Evolutionary conservation across 305 asterid species (phyloP).

Genomic region (Striga hermonthica): DNA sequence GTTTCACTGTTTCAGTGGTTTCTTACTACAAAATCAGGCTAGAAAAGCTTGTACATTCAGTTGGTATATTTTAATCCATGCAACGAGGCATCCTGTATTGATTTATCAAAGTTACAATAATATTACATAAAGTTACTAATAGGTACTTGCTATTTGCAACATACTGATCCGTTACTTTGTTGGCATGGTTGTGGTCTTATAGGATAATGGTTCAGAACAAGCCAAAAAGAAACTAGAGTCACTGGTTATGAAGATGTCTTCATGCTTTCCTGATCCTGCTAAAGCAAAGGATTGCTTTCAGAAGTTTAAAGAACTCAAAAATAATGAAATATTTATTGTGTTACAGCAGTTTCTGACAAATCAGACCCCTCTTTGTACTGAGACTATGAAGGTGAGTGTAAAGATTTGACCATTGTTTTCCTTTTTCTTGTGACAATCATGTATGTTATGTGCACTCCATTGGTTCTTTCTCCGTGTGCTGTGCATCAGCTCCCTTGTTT

Average conservation of each 20-base stretch:
- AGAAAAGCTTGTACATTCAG: neutral
- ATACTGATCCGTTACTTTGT: constrained; percentile 18
- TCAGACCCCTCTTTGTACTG: constrained; percentile 40
- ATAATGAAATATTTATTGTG: constrained; percentile 37
- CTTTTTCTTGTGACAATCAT: constrained; percentile 18
- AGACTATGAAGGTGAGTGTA: constrained; percentile 42
- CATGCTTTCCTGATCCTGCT: constrained; percentile 63
- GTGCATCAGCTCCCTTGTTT: neutral
- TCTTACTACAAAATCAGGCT: constrained; percentile 18
- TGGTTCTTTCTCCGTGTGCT: constrained; percentile 1
- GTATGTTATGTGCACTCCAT: constrained; percentile 16
- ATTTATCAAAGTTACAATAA: neutral
- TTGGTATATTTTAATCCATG: constrained; percentile 15
- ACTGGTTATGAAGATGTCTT: constrained; percentile 58
- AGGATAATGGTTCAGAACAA: constrained; percentile 49
- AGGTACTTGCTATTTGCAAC: constrained; percentile 21
- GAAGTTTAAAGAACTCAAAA: constrained; percentile 47
- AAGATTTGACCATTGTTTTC: constrained; percentile 19
- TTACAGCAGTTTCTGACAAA: constrained; percentile 47
- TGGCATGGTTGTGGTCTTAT: constrained; percentile 33
- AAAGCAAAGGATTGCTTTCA: constrained; percentile 66
- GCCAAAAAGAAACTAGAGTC: constrained; percentile 47
- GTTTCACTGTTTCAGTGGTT: constrained; percentile 3
- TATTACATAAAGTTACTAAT: constrained; percentile 12
- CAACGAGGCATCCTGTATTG: constrained; percentile 12